Evolutionary conservation across 176 grass and related monocot genomes (phyloP).

Genomic region (Metroxylon sagu): DNA sequence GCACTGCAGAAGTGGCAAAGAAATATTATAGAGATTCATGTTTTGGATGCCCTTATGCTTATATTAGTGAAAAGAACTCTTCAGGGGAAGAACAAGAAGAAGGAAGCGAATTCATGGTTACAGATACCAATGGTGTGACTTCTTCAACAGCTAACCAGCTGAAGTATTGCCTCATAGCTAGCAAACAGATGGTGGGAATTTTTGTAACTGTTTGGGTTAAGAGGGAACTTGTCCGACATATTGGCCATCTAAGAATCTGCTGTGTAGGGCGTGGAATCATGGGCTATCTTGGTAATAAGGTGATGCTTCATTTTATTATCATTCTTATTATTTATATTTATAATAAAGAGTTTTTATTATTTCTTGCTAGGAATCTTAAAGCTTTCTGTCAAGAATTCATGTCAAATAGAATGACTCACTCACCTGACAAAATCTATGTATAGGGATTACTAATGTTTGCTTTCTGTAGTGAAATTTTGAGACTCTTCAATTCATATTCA

Average conservation of each 20-base stretch:
- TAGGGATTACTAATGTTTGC: too few species aligned
- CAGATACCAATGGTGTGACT: slow-evolving; percentile 25
- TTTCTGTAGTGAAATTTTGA: too few species aligned
- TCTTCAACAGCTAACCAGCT: slow-evolving; percentile 7
- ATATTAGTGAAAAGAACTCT: slow-evolving; percentile 36
- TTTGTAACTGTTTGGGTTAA: slow-evolving; percentile 78
- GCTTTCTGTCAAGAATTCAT: too few species aligned
- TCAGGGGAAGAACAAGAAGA: slow-evolving; percentile 50
- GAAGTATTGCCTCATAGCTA: slow-evolving; percentile 58
- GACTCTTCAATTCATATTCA: too few species aligned
- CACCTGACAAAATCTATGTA: too few species aligned
- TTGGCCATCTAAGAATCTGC: slow-evolving; percentile 72
- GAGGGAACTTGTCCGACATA: slow-evolving; percentile 55
- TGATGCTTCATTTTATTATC: slow-evolving; percentile 23
- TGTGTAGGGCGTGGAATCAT: slow-evolving; percentile 79
- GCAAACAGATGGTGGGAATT: slow-evolving; percentile 94
- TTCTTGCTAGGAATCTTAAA: too few species aligned
- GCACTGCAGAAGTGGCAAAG: slow-evolving; percentile 18
- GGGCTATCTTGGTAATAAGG: slow-evolving; percentile 95
- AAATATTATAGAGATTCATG: slow-evolving; percentile 34
- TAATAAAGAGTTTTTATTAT: too few species aligned
- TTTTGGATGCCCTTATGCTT: slow-evolving; percentile 49
- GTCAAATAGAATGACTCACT: too few species aligned
- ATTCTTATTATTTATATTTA: background rate
- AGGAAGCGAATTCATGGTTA: slow-evolving; percentile 27